A percentile compares a stretch with the other conserved stretches of the same genome.
These are phyloP conservation scores for Penicillium vulpinum DNA, from an alignment of 2,329 filamentous ascomycete species.

Conservation along the genomic window DNA sequence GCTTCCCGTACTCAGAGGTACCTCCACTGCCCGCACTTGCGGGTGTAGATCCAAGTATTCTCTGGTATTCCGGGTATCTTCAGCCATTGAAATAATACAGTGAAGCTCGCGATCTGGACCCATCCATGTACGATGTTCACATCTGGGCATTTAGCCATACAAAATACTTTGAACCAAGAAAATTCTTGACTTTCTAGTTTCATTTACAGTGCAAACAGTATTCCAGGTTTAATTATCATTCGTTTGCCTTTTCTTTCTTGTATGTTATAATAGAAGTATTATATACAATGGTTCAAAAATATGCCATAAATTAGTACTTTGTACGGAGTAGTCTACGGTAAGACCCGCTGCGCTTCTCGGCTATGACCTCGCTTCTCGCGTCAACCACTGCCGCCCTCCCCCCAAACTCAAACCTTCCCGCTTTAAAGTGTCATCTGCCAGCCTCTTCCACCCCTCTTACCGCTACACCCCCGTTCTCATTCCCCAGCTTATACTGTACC, in stretches of 20 bases:
- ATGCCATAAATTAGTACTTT: no score
- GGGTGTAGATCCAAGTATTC: conserved; percentile 15
- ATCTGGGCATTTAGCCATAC: background rate
- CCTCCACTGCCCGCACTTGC: conserved; percentile 4
- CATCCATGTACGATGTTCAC: background rate
- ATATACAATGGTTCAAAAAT: background rate
- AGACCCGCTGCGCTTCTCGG: conserved; percentile 21
- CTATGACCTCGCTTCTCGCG: conserved; percentile 38
- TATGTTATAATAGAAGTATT: background rate
- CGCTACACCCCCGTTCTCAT: conserved; percentile 8
- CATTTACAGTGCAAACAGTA: no score
- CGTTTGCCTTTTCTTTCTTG: background rate
- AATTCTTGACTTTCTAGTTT: background rate
- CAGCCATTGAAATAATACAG: background rate
- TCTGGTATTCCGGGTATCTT: background rate
- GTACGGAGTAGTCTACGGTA: no score
- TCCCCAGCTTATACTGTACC: conserved; percentile 4
- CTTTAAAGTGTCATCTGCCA: conserved; percentile 20
- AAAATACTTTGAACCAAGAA: background rate
- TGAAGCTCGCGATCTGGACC: conserved; percentile 1
- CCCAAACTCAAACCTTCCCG: conserved; percentile 24
- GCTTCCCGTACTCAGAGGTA: conserved; percentile 14
- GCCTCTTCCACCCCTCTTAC: conserved; percentile 21
- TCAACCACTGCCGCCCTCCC: conserved; percentile 34
- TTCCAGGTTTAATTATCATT: no score